phyloP scores from a whole-genome alignment of 192 early-diverging fungal genomes.

The Backusella liffmaniae region DNA sequence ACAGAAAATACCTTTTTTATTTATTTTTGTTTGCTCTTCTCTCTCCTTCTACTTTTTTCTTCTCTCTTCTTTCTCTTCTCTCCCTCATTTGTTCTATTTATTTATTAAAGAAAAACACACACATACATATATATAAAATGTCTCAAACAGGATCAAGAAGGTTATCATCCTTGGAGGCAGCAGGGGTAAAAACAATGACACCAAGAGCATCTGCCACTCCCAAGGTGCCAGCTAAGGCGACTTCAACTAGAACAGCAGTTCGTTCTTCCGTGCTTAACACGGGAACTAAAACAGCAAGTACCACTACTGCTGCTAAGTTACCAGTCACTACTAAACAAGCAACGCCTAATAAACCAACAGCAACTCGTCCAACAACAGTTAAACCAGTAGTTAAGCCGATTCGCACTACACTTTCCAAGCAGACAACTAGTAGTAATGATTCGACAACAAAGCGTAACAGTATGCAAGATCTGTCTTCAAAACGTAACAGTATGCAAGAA shows the following conservation, averaged over 20 bases:
- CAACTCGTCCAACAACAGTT: background rate
- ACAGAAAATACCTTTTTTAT: background rate
- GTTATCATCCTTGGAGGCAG: conserved; percentile 7
- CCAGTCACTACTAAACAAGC: background rate
- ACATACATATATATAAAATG: background rate
- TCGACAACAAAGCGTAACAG: background rate
- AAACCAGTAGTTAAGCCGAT: background rate
- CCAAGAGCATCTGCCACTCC: background rate
- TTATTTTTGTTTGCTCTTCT: background rate
- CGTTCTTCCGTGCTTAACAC: background rate
- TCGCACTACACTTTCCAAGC: background rate
- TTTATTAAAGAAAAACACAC: background rate
- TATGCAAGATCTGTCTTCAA: background rate
- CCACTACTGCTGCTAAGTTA: background rate
- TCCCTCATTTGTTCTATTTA: background rate
- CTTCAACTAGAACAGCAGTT: background rate
- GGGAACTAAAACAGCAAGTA: background rate
- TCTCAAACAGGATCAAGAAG: background rate
- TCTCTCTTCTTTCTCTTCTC: background rate
- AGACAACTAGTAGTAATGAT: background rate
- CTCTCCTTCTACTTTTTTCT: background rate
- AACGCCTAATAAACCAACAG: background rate
- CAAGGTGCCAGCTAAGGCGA: background rate
- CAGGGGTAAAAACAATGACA: background rate
- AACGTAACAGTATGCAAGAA: background rate